Conservation (phyloP, 768 basidiomycete genomes). For the Suillus brevipes region DNA sequence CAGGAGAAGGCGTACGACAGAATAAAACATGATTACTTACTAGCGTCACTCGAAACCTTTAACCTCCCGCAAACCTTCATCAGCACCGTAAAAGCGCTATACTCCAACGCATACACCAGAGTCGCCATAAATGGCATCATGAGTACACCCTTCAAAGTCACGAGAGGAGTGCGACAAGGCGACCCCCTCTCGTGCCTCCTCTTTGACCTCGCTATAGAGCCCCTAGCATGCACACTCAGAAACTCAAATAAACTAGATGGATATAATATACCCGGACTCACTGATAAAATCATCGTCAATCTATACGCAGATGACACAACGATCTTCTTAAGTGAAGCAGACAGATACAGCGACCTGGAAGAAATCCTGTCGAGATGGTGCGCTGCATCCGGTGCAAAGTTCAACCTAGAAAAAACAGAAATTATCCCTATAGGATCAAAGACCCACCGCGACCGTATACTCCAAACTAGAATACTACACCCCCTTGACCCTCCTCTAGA, state of each 20-base stretch:
- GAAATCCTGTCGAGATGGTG: slow-evolving; percentile 17
- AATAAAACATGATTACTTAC: slow-evolving; percentile 33
- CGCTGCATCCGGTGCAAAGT: slow-evolving; percentile 10
- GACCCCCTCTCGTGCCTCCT: not conserved
- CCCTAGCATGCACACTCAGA: not conserved
- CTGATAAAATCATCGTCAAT: fast-evolving
- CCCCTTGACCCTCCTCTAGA: not conserved
- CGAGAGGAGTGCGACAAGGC: fast-evolving
- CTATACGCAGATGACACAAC: not conserved
- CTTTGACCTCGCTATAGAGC: not conserved
- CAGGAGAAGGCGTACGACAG: slow-evolving; percentile 24
- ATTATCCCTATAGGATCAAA: slow-evolving; percentile 13
- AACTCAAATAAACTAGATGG: slow-evolving; percentile 23
- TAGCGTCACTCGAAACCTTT: slow-evolving; percentile 22
- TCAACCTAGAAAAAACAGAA: slow-evolving; percentile 25
- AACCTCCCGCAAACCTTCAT: slow-evolving; percentile 32
- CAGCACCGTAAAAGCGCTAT: slow-evolving; percentile 6
- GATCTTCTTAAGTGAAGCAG: slow-evolving; percentile 11
- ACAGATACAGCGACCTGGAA: slow-evolving; percentile 11
- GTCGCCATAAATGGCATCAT: fast-evolving
- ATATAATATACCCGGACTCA: not conserved
- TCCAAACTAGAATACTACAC: not conserved
- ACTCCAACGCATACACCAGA: not conserved
- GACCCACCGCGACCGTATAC: not conserved
- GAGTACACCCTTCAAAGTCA: not conserved